phyloP scores from a whole-genome alignment of 2,329 filamentous ascomycete genomes.

The Fonsecaea pedrosoi region DNA sequence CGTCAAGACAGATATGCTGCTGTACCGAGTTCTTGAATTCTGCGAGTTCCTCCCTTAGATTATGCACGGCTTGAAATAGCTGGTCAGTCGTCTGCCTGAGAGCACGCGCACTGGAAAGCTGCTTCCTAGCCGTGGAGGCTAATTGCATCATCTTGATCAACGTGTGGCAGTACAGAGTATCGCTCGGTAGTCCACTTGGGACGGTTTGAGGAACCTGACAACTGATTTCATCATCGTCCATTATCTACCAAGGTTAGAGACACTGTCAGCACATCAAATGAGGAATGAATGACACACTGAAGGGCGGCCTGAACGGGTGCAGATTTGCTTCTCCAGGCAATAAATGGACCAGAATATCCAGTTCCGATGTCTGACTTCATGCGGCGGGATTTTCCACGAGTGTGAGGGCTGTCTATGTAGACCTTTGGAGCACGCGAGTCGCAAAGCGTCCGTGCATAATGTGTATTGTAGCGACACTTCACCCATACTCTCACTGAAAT shows the following conservation, averaged over 20 bases:
- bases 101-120: conserved; percentile 17
- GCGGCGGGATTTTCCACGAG: conserved; percentile 16
- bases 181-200: background rate
- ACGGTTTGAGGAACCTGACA: conserved; percentile 5
- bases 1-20: conserved; percentile 19
- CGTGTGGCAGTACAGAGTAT: conserved; percentile 25
- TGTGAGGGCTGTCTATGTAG: conserved; percentile 21
- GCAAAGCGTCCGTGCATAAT: conserved; percentile 21
- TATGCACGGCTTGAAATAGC: conserved; percentile 12
- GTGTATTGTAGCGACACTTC: conserved; percentile 19
- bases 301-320: conserved; percentile 22
- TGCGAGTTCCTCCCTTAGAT: conserved; percentile 13
- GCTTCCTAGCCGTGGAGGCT: conserved; percentile 17
- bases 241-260: conserved; percentile 1
- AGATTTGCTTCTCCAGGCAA: conserved; percentile 30
- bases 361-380: conserved; percentile 20
- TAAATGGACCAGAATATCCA: conserved; percentile 29
- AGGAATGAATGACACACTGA: conserved; percentile 15
- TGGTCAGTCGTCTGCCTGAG: conserved; percentile 12
- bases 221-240: conserved; percentile 28
- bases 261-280: background rate
- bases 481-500: conserved; percentile 24
- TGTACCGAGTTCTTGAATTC: conserved; percentile 14
- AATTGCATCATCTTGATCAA: conserved; percentile 24
- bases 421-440: conserved; percentile 25